Evolutionary conservation across 2,329 filamentous ascomycete species (phyloP).

Genomic region (Moelleriella libera): DNA sequence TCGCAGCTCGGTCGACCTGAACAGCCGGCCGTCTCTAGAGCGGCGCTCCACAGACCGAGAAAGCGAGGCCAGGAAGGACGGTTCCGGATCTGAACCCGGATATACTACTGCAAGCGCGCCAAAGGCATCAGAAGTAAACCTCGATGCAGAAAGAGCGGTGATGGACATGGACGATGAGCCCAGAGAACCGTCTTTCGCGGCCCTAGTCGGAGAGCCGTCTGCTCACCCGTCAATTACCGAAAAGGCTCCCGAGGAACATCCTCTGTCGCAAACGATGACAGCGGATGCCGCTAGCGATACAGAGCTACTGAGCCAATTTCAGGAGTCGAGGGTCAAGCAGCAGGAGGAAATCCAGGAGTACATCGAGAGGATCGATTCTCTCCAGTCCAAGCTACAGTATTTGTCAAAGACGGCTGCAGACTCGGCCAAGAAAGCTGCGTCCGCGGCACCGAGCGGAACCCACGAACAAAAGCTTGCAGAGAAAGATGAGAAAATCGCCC

Average conservation of each 20-base stretch:
- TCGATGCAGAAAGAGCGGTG: no score
- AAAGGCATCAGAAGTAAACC: not conserved
- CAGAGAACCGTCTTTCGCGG: no score
- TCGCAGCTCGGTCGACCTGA: slow-evolving; percentile 21
- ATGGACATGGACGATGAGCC: no score
- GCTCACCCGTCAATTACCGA: no score
- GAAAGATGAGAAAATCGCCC: slow-evolving; percentile 79
- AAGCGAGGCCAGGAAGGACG: not conserved
- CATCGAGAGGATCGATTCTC: slow-evolving; percentile 77
- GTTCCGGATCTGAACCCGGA: not conserved
- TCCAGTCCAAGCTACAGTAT: slow-evolving; percentile 85
- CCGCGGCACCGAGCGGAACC: slow-evolving; percentile 48
- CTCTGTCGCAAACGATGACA: not conserved
- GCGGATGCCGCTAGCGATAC: not conserved
- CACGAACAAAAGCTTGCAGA: slow-evolving; percentile 69
- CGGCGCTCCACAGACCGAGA: slow-evolving; percentile 13
- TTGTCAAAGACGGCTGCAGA: slow-evolving; percentile 69
- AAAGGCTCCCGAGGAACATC: not conserved
- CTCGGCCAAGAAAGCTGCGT: slow-evolving; percentile 53
- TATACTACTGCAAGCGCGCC: not conserved
- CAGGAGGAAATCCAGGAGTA: slow-evolving; percentile 76
- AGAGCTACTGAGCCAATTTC: slow-evolving; percentile 8
- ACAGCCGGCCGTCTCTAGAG: slow-evolving; percentile 13
- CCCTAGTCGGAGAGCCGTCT: no score
- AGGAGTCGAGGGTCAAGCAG: slow-evolving; percentile 24